Evolutionary conservation across 768 basidiomycete species (phyloP).

Genomic region (Rhodocollybia butyracea): DNA sequence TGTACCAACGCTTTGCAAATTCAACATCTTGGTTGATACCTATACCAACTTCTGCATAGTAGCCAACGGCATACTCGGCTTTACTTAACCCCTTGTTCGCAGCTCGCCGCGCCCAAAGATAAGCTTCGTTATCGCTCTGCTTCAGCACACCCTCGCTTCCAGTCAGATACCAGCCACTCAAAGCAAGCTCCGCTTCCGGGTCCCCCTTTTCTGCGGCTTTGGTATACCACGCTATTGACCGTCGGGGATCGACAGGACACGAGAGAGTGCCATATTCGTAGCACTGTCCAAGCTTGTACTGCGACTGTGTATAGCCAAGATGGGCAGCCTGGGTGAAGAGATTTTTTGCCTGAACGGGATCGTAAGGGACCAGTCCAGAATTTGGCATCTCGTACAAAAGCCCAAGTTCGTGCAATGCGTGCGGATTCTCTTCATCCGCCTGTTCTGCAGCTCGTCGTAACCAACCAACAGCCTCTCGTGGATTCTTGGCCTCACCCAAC

Average conservation of each 20-base stretch:
- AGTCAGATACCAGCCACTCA: constrained; percentile 98
- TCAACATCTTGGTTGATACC: constrained; percentile 96
- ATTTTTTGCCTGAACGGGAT: constrained; percentile 78
- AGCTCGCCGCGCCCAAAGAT: constrained; percentile 93
- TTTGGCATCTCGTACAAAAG: constrained; percentile 74
- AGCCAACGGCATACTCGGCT: constrained; percentile 98
- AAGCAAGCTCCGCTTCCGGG: constrained; percentile 89
- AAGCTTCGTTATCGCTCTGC: constrained; percentile 98
- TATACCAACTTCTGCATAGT: constrained; percentile 97
- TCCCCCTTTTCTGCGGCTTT: constrained; percentile 97
- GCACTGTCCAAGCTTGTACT: constrained; percentile 93
- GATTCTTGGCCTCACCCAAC: constrained; percentile 80
- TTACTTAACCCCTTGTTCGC: constrained; percentile 96
- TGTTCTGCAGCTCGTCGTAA: constrained; percentile 92
- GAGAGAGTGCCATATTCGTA: constrained; percentile 89
- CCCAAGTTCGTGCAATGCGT: constrained; percentile 95
- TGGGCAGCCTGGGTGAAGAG: constrained; percentile 90
- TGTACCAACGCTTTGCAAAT: constrained; percentile 97
- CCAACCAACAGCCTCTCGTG: constrained; percentile 92
- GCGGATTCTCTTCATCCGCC: constrained; percentile 97
- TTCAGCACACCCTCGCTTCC: constrained; percentile 94
- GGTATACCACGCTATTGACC: constrained; percentile 98
- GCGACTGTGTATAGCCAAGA: constrained; percentile 89
- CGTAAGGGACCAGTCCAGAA: constrained; percentile 67
- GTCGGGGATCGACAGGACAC: constrained; percentile 89